Evolutionary conservation across 2,329 filamentous ascomycete species (phyloP).

Genomic region (Neopestalotiopsis sp.): DNA sequence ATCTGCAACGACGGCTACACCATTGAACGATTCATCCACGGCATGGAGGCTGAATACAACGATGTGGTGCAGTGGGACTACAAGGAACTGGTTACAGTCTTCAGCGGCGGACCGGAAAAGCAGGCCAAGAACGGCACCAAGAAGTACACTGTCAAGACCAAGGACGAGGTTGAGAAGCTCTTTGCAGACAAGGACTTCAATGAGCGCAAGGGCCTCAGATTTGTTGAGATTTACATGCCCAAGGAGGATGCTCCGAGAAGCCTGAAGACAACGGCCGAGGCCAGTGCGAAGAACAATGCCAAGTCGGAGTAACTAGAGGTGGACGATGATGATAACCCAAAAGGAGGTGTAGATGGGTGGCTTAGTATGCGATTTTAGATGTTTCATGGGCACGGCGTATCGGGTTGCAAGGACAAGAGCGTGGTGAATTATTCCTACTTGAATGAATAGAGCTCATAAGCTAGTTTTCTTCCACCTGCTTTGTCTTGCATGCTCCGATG

Average conservation of each 20-base stretch:
- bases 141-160: conserved; percentile 73
- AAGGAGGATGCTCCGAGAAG: conserved; percentile 77
- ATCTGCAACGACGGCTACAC: conserved; percentile 91
- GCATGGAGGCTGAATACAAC: conserved; percentile 80
- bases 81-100: conserved; percentile 68
- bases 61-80: conserved; percentile 80
- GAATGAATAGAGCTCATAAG: not conserved
- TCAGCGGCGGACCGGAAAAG: conserved; percentile 63
- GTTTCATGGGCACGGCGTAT: not conserved
- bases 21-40: conserved; percentile 88
- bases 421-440: not conserved
- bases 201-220: conserved; percentile 60
- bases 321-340: not conserved
- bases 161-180: conserved; percentile 69
- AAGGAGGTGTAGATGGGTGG: not conserved
- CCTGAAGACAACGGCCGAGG: conserved; percentile 73
- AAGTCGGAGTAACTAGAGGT: conserved; percentile 13
- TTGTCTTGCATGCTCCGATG: too few species aligned
- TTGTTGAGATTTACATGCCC: conserved; percentile 84
- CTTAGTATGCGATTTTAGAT: not conserved
- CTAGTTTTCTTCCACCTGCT: too few species aligned
- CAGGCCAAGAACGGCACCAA: conserved; percentile 51
- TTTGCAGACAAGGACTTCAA: conserved; percentile 70
- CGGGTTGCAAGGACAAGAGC: not conserved
- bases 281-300: conserved; percentile 72